These are phyloP conservation scores for Leccinum incarnatum DNA, from an alignment of 768 basidiomycete genomes.

Conservation along the genomic window DNA sequence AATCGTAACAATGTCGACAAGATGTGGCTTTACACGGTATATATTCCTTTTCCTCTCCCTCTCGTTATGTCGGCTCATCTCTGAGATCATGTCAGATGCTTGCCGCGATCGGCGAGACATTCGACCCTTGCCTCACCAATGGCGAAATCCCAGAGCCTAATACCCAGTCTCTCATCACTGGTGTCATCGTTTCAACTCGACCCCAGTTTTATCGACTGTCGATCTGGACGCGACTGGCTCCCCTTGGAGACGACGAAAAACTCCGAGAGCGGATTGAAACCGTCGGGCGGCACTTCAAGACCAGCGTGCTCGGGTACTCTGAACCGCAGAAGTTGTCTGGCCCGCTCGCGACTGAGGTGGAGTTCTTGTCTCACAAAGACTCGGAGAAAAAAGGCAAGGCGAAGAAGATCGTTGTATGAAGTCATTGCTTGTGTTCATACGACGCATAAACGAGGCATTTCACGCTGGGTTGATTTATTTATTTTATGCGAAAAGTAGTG, in stretches of 20 bases:
- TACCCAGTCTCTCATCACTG: conserved; percentile 72
- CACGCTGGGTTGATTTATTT: conserved; percentile 31
- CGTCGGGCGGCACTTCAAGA: conserved; percentile 91
- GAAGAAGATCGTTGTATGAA: conserved; percentile 74
- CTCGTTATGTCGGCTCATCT: conserved; percentile 1
- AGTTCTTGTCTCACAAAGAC: conserved; percentile 93
- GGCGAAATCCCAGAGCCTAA: conserved; percentile 41
- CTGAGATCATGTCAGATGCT: conserved; percentile 74
- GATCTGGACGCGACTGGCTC: conserved; percentile 94
- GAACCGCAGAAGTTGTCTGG: conserved; percentile 74
- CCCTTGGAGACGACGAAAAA: conserved; percentile 50
- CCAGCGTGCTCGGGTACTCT: conserved; percentile 75
- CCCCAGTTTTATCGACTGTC: conserved; percentile 95
- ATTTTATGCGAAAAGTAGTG: conserved; percentile 27
- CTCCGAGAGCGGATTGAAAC: conserved; percentile 80
- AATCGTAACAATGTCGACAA: conserved; percentile 80
- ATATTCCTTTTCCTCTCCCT: conserved; percentile 10
- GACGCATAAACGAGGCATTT: conserved; percentile 16
- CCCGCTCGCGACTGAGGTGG: conserved; percentile 91
- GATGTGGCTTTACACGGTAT: conserved; percentile 98
- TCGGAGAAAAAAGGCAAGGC: conserved; percentile 91
- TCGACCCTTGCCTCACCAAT: conserved; percentile 78
- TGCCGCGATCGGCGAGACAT: conserved; percentile 98
- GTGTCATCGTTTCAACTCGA: conserved; percentile 92
- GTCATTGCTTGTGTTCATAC: conserved; percentile 14